Evolutionary conservation across 306 rosid species (phyloP), one percentile per base, ranked within the genome.

Genomic region (Chamaecrista fasciculata): DNA sequence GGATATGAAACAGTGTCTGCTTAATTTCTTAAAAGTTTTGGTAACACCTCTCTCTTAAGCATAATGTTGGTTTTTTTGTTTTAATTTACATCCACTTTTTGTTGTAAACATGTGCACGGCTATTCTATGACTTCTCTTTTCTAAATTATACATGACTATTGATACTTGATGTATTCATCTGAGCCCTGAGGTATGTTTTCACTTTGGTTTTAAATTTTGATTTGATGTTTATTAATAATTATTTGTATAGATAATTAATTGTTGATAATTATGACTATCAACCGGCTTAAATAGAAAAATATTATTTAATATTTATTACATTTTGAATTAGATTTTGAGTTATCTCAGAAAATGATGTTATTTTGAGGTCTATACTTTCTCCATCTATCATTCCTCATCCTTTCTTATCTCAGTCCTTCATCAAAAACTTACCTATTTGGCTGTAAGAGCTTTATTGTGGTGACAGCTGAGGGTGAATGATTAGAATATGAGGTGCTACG

Each of bases 1-100:
- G 97, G 97, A 21, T 94, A 85, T 70, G 85, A 78, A 78, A 84
- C 87, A 56, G 83, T 86, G 64, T 81, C 92, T 3, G 47, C 86
- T 67, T 76, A 74, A 71, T 77, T 52, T 70, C 70, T 33, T 44
- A 36, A 72, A 23, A 76, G 85, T 77, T 56, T 6, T 2, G 40
- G 65, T 73, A 48, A 70, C 36, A 55, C 56, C 74, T 78, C 67
- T 48, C 37, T 81, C 77, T 53, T 56, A 2, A 34, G 61, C 61
- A 20, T 57, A 55, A 75, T 74, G 1, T 59, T 25, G 11, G 1
- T 23, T 23, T 48, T 47, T 64, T 37, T 53, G 66, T 73, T 65
- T 69, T 10, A 28, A 57, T 36, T 80, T 62, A 46, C 60, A 66
- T 61, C 75, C 59, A 60, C 14, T 24, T 31, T 67, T 52, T 59